Conservation (phyloP, 306 rosid species). For the Canavalia gladiata region DNA sequence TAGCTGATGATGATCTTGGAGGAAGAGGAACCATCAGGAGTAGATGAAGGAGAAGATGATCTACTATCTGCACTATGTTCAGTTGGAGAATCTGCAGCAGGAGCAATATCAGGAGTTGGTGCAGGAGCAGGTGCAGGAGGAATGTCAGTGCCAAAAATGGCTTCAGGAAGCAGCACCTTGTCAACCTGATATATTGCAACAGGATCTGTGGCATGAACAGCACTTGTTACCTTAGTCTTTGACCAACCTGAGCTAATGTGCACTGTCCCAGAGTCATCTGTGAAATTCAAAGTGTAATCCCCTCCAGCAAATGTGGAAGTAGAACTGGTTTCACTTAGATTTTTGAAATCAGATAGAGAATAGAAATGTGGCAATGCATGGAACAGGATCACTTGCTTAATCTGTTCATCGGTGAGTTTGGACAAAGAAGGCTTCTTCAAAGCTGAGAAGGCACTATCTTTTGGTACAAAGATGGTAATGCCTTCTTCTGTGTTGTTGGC, state of each 20-base stretch:
- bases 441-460: slow-evolving; percentile 71
- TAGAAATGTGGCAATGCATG: slow-evolving; percentile 92
- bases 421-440: slow-evolving; percentile 70
- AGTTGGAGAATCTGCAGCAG: slow-evolving; percentile 81
- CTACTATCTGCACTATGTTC: slow-evolving; percentile 48
- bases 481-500: slow-evolving; percentile 96
- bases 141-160: slow-evolving; percentile 85
- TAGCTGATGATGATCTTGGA: slow-evolving; percentile 55
- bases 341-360: slow-evolving; percentile 76
- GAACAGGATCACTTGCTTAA: slow-evolving; percentile 78
- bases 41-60: slow-evolving; percentile 66
- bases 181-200: slow-evolving; percentile 86
- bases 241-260: slow-evolving; percentile 83
- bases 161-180: slow-evolving; percentile 83
- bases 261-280: slow-evolving; percentile 75
- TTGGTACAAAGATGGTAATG: slow-evolving; percentile 87
- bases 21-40: slow-evolving; percentile 66
- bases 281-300: slow-evolving; percentile 74
- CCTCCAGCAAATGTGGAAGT: slow-evolving; percentile 89
- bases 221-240: slow-evolving; percentile 78
- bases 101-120: slow-evolving; percentile 75
- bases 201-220: slow-evolving; percentile 87
- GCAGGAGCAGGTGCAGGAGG: slow-evolving; percentile 91
- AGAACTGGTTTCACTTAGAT: slow-evolving; percentile 66
- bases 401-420: slow-evolving; percentile 72